Percentiles rank a stretch among this genome's conserved stretches.
phyloP scores from a whole-genome alignment of 495 filamentous ascomycete genomes.

The Pseudotulostoma volvatum region DNA sequence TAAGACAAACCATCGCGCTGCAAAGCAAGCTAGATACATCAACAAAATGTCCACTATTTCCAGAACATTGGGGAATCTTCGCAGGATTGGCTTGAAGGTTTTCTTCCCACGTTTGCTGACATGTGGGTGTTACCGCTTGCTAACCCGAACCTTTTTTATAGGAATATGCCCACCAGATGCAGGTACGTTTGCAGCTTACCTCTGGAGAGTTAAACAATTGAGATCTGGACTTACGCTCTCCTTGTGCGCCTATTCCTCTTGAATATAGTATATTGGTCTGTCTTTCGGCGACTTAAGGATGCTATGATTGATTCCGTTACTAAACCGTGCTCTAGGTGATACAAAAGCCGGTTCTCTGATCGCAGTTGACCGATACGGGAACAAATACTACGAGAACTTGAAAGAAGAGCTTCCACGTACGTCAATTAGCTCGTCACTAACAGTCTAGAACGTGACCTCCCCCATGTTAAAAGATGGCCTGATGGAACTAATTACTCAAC shows the following conservation, averaged over 20 bases:
- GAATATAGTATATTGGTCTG: conserved; percentile 51
- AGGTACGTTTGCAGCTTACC: conserved; percentile 41
- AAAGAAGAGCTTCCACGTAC: conserved; percentile 82
- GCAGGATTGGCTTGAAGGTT: conserved; percentile 77
- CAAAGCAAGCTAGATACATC: conserved; percentile 3
- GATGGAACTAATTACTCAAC: too few relatives aligned
- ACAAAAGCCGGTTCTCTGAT: conserved; percentile 88
- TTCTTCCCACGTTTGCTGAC: not conserved
- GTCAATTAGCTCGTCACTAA: too few relatives aligned
- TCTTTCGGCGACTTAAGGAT: not conserved
- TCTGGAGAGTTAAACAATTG: not conserved
- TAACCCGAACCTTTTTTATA: conserved; percentile 24
- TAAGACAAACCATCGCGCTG: too few relatives aligned
- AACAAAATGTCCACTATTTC: conserved; percentile 83
- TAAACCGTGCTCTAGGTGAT: conserved; percentile 47
- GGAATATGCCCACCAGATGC: conserved; percentile 85
- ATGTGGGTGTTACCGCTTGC: conserved; percentile 4
- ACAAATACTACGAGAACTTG: conserved; percentile 93
- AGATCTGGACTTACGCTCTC: not conserved
- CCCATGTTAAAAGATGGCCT: not conserved
- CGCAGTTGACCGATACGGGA: conserved; percentile 76
- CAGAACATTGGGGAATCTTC: conserved; percentile 72
- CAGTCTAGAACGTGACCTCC: too few relatives aligned
- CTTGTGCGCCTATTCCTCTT: not conserved
- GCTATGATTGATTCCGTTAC: not conserved